These are phyloP conservation scores for Heteromeles arbutifolia DNA, from an alignment of 306 rosid genomes.

Conservation along the genomic window DNA sequence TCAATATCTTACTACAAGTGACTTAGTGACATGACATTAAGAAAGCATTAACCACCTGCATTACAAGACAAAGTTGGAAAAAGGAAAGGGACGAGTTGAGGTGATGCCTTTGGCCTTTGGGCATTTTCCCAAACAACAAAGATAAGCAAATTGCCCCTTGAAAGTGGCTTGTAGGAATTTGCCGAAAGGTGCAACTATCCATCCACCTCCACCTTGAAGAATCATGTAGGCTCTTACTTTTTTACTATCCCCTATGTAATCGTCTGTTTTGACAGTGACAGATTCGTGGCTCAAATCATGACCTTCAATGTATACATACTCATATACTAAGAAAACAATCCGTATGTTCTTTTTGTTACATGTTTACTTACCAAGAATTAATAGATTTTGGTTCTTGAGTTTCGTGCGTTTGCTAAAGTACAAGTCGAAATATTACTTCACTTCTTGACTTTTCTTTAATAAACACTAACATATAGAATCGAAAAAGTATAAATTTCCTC, in stretches of 20 bases:
- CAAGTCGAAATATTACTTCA: not conserved
- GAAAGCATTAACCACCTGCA: not conserved
- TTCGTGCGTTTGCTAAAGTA: not conserved
- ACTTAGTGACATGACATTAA: not conserved
- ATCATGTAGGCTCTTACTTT: slow-evolving; percentile 39
- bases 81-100: slow-evolving; percentile 1
- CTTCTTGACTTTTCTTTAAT: too few relatives aligned
- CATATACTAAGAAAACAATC: not conserved
- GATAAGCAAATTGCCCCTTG: slow-evolving; percentile 51
- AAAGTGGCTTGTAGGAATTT: slow-evolving; percentile 46
- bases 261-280: not conserved
- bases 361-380: too few relatives aligned
- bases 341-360: too few relatives aligned
- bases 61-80: slow-evolving; percentile 42
- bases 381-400: too few relatives aligned
- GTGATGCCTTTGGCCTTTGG: slow-evolving; percentile 26
- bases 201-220: slow-evolving; percentile 45
- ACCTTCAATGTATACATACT: not conserved
- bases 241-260: not conserved
- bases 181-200: slow-evolving; percentile 32
- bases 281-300: slow-evolving; percentile 15
- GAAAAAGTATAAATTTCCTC: too few relatives aligned
- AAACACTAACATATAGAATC: too few relatives aligned
- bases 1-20: not conserved
- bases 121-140: slow-evolving; percentile 48